Evolutionary conservation across 257 asterid genomes (phyloP).

Genomic region (Solanum piurae): DNA sequence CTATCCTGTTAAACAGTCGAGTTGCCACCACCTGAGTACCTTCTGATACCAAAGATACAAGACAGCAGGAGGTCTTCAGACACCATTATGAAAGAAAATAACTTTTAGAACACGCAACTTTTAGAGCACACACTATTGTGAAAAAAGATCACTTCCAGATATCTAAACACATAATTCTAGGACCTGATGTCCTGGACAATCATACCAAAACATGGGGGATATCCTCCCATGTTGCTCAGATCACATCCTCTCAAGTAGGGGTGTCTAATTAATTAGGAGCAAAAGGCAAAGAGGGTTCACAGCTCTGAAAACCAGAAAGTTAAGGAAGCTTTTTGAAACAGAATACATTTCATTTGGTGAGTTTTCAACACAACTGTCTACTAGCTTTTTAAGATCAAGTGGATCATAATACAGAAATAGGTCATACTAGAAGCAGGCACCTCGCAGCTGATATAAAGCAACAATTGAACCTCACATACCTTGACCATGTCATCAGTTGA

Average conservation of each 20-base stretch:
- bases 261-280: background rate
- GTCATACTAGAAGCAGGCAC: background rate
- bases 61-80: background rate
- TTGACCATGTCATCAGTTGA: constrained; percentile 82
- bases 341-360: background rate
- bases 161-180: background rate
- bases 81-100: background rate
- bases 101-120: background rate
- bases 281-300: background rate
- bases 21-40: background rate
- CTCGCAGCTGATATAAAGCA: background rate
- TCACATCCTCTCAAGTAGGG: background rate
- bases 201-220: background rate
- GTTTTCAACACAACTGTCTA: background rate
- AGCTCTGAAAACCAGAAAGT: background rate
- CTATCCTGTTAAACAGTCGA: background rate
- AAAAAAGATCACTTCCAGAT: background rate
- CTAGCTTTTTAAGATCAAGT: background rate
- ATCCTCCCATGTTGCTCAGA: background rate
- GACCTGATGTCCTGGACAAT: background rate
- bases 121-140: background rate
- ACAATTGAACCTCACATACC: constrained; percentile 25
- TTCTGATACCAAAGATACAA: background rate
- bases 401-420: background rate
- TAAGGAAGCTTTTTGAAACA: background rate